phyloP scores from a whole-genome alignment of 495 filamentous ascomycete species.

The Cercophora samala region DNA sequence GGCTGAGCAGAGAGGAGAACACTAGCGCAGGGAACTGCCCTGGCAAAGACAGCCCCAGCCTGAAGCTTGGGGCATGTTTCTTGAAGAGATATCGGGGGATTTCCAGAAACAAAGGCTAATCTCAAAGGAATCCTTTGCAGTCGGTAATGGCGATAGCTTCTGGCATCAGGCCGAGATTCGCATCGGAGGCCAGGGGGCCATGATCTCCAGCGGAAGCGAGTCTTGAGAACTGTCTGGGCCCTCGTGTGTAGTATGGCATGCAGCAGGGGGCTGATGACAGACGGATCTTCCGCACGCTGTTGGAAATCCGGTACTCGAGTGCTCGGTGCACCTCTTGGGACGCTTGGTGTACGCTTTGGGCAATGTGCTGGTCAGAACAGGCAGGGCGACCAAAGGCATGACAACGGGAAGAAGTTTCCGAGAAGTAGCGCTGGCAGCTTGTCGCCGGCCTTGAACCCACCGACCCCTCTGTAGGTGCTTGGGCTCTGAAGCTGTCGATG shows the following conservation, averaged over 20 bases:
- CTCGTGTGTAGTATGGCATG: constrained; percentile 27
- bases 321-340: constrained; percentile 20
- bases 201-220: constrained; percentile 32
- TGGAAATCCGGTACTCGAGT: constrained; percentile 14
- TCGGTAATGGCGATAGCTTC: constrained; percentile 8
- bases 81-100: constrained; percentile 27
- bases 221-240: constrained; percentile 24
- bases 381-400: constrained; percentile 31
- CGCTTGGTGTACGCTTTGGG: constrained; percentile 24
- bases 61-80: constrained; percentile 23
- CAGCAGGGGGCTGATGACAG: constrained; percentile 26
- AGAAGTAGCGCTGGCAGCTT: constrained; percentile 15
- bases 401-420: constrained; percentile 32
- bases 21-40: neutral
- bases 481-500: constrained; percentile 10
- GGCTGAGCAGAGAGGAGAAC: neutral
- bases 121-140: constrained; percentile 26
- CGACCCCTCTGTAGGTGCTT: constrained; percentile 12
- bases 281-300: constrained; percentile 14
- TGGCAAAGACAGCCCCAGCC: neutral
- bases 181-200: constrained; percentile 29
- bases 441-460: constrained; percentile 18
- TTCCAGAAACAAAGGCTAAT: constrained; percentile 40
- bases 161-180: constrained; percentile 15
- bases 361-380: constrained; percentile 17